phyloP scores from a whole-genome alignment of 148 eudicot species.

The Chenopodium quinoa region DNA sequence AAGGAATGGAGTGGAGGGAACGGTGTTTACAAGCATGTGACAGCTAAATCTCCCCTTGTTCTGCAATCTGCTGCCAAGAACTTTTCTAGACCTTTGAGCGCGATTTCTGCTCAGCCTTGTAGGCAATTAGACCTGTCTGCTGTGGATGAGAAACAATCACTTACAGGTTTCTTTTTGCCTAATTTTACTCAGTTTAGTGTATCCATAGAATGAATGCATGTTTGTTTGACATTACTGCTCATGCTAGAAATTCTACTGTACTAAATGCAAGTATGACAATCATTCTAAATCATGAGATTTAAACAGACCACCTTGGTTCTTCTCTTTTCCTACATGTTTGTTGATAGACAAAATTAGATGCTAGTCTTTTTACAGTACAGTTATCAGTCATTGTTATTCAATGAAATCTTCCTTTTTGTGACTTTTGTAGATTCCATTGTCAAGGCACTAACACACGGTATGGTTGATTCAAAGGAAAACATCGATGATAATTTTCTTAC shows the following conservation, averaged over 20 bases:
- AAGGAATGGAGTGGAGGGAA: slow-evolving; percentile 68
- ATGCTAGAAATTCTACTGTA: neutral
- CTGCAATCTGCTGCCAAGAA: slow-evolving; percentile 49
- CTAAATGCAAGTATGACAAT: neutral
- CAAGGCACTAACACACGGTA: slow-evolving; percentile 51
- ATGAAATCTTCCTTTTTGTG: neutral
- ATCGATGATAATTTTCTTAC: slow-evolving; percentile 47
- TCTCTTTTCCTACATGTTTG: neutral
- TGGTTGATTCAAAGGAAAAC: slow-evolving; percentile 83
- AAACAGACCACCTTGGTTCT: neutral
- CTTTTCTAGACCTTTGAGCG: slow-evolving; percentile 31
- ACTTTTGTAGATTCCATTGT: slow-evolving; percentile 51
- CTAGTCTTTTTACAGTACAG: neutral
- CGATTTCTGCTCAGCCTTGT: slow-evolving; percentile 32
- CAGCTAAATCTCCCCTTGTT: slow-evolving; percentile 53
- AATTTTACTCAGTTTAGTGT: no score
- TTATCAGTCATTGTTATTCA: neutral
- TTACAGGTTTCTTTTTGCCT: no score
- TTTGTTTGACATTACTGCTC: neutral
- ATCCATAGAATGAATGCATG: neutral
- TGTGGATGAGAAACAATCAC: slow-evolving; percentile 30
- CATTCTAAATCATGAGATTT: neutral
- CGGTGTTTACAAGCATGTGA: slow-evolving; percentile 58
- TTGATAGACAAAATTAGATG: neutral
- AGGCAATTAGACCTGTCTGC: slow-evolving; percentile 54